Base-by-base conservation (phyloP, 2,329 filamentous ascomycete species). In the Triangularia verruculosa region DNA sequence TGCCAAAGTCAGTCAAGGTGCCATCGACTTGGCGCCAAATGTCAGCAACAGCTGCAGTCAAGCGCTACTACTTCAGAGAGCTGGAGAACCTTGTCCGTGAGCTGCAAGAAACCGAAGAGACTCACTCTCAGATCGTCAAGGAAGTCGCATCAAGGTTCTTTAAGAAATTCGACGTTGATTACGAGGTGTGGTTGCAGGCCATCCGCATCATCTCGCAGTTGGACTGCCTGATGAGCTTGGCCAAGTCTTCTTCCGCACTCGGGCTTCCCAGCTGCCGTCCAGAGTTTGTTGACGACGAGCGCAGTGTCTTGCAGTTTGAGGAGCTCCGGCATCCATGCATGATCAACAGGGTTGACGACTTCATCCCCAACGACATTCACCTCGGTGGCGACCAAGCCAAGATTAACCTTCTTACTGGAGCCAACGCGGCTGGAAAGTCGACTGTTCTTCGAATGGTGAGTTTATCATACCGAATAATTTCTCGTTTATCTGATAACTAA, bases 261-360 rank as follows among this genome's bases (percentile, higher is more conserved):
- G 94, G 95, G 27, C 85, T 93, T 71, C 94, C 94, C 1, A 92
- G 90, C 70, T 98, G 94, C 75, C 87, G 95, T 30, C 95, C 95
- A 0, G 78, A 83, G n/a, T 97, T 99, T 73, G 85, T 96, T 3
- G 89, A 97, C 20, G 84, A 90, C 57, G 89, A 95, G 67, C 87
- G 93, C 55, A 96, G 91, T 71, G 85, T 95, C 7, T 81, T 99
- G n/a, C 90, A 97, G 64, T 97, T 99, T 71, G 84, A 90, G 61
- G 94, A 97, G 72, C 86, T 99, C 61, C 89, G 95, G 32, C 95
- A 99, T 73, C 95, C 95, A 2, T 99, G 95, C 78, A 96, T 99
- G 85, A 82, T 93, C 66, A 91, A 90, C 66, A 91, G 89, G 2
- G 91, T 96, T 1, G 89, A 89, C 60, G 93, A 97, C 76, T 99